Conservation (phyloP, 2,329 filamentous ascomycete genomes). For the Penicillium fuscoglaucum region DNA sequence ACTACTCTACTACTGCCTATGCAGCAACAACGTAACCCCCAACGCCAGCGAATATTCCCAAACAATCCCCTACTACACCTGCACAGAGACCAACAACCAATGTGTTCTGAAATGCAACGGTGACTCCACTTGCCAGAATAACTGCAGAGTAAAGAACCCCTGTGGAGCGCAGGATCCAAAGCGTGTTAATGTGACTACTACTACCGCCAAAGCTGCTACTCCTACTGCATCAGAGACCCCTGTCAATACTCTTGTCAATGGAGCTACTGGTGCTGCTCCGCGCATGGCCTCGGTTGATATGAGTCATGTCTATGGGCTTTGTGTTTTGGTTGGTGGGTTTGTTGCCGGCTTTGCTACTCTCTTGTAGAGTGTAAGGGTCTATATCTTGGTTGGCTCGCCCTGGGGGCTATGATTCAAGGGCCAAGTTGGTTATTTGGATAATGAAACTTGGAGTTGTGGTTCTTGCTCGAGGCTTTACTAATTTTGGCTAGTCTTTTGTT, state of each 20-base stretch:
- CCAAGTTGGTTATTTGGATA: neutral
- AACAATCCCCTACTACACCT: constrained; percentile 64
- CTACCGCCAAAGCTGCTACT: constrained; percentile 43
- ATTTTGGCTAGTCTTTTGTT: neutral
- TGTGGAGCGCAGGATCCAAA: constrained; percentile 63
- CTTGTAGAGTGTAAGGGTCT: constrained; percentile 41
- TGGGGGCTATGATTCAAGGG: neutral
- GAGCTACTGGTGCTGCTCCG: constrained; percentile 30
- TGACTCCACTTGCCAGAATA: constrained; percentile 51
- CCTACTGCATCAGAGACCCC: constrained; percentile 37
- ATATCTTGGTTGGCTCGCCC: neutral
- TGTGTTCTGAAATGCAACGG: constrained; percentile 54
- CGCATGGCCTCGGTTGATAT: constrained; percentile 48
- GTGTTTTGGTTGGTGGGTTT: constrained; percentile 55
- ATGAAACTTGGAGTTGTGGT: neutral
- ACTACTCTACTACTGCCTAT: constrained; percentile 59
- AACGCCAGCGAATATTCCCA: constrained; percentile 63
- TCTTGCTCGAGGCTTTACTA: neutral
- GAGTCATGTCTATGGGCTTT: constrained; percentile 58
- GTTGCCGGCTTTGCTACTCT: constrained; percentile 59
- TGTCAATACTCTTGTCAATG: constrained; percentile 35
- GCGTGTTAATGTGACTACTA: constrained; percentile 53
- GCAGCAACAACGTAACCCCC: constrained; percentile 53
- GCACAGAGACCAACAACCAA: constrained; percentile 57
- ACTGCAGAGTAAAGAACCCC: constrained; percentile 56